phyloP scores from a whole-genome alignment of 106 monocot genomes.

The Ottelia alismoides region DNA sequence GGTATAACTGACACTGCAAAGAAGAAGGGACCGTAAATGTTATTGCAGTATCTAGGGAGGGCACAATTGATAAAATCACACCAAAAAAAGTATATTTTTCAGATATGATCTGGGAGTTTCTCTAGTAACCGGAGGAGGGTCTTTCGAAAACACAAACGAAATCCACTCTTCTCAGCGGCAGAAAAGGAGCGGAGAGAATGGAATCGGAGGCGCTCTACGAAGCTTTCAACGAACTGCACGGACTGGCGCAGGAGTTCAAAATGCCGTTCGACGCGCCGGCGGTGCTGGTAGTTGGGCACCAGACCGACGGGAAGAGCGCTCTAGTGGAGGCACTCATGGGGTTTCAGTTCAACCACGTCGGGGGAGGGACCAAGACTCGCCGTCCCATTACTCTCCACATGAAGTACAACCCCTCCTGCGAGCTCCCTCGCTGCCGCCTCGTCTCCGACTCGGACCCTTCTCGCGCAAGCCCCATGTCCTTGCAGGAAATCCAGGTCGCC shows the following conservation, averaged over 20 bases:
- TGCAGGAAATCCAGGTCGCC: slow-evolving; percentile 76
- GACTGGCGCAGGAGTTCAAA: slow-evolving; percentile 49
- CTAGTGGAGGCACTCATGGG: slow-evolving; percentile 83
- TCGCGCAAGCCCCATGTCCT: slow-evolving; percentile 11
- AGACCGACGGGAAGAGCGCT: too few species aligned
- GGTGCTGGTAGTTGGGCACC: slow-evolving; percentile 59
- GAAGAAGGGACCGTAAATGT: too few species aligned
- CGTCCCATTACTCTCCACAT: too few species aligned
- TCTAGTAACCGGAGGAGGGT: too few species aligned
- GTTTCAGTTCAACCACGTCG: slow-evolving; percentile 84
- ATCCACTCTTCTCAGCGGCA: too few species aligned
- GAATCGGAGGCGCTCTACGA: slow-evolving; percentile 30
- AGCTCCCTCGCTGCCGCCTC: slow-evolving; percentile 57
- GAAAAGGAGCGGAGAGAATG: slow-evolving; percentile 1
- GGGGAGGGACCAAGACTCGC: slow-evolving; percentile 80
- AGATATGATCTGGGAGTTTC: too few species aligned
- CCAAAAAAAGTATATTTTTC: too few species aligned
- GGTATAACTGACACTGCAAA: too few species aligned
- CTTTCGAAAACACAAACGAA: too few species aligned
- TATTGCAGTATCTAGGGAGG: too few species aligned
- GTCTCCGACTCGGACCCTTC: slow-evolving; percentile 25
- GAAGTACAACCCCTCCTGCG: too few species aligned
- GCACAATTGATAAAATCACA: too few species aligned
- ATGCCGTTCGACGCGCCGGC: slow-evolving; percentile 52
- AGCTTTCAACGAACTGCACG: slow-evolving; percentile 78